Evolutionary conservation across 2,329 filamentous ascomycete species (phyloP), one percentile per base, ranked within the genome.

Genomic region (Ophiostoma populinum): DNA sequence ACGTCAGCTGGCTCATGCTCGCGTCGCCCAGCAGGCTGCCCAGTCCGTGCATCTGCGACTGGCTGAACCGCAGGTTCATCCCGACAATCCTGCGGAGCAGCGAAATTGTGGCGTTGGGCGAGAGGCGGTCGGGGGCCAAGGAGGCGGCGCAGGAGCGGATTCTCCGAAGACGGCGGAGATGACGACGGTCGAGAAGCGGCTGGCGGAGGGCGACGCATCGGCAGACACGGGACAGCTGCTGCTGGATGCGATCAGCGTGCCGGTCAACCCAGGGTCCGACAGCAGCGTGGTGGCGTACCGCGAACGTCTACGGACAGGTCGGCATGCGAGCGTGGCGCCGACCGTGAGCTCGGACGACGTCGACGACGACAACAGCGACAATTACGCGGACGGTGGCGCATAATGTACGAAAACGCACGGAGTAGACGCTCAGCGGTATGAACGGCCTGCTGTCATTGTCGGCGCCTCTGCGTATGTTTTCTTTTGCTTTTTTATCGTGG

Each of bases 91-190:
- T 94, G 19, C 72, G 83, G 21, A 72, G 86, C 37, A 92, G 82
- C 46, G 86, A 94, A 56, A 80, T 95, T 40, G 58, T 92, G 11
- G 62, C 70, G 6, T 63, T 69, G 1, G 68, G 75, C 13, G 75
- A 77, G 32, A 54, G 83, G 13, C 65, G 65, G 9, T 62, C 94
- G 18, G 69, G 68, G 21, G 75, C 86, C 6, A 63, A 90, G 39
- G 80, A 94, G 54, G 86, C 83, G n/a, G 87, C 80, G 0, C 63
- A 94, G 41, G 87, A 95, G 52, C 75, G 87, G 12, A 87, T 90
- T 21, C 77, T 82, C 46, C 74, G 86, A 94, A 94, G 61, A 92
- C 87, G 1, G 72, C 81, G 39, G 87, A 95, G 55, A 70, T 95
- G 59, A 63, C 71, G 2, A 56, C 67, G 1, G 61, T 93, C 1